These are phyloP conservation scores for Gamarada debralockiae DNA, from an alignment of 495 filamentous ascomycete species.

Conservation along the genomic window DNA sequence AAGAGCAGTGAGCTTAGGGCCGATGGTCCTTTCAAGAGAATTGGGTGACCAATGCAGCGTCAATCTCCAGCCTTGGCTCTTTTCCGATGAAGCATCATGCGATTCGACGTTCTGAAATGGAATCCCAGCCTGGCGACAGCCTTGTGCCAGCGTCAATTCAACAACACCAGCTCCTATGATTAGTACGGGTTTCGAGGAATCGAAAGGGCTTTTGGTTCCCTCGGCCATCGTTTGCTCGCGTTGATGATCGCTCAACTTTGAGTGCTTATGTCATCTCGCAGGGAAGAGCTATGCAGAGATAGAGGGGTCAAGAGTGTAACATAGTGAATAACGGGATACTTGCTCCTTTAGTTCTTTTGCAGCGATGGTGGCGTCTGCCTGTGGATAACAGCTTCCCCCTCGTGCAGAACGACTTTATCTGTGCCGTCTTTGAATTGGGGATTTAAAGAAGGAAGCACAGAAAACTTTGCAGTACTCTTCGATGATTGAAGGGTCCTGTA, in stretches of 20 bases:
- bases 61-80: constrained; percentile 21
- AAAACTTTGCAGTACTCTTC: too few species aligned
- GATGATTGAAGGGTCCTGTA: too few species aligned
- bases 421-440: too few species aligned
- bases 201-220: neutral
- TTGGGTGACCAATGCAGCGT: constrained; percentile 20
- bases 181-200: constrained; percentile 21
- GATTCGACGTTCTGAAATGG: constrained; percentile 48
- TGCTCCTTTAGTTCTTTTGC: too few species aligned
- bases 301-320: too few species aligned
- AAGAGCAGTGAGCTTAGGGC: constrained; percentile 14
- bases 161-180: constrained; percentile 51
- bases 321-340: too few species aligned
- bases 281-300: neutral
- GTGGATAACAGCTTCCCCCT: too few species aligned
- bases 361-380: too few species aligned
- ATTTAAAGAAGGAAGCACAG: too few species aligned
- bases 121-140: constrained; percentile 44
- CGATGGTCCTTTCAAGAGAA: constrained; percentile 19
- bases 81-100: constrained; percentile 37
- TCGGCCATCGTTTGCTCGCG: too few species aligned
- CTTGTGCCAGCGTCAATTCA: constrained; percentile 49
- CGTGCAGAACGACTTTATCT: too few species aligned
- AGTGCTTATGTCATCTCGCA: too few species aligned
- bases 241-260: neutral